A percentile compares a stretch with the other conserved stretches of the same genome.
These are phyloP conservation scores for Piper betle DNA, from an alignment of 164 flowering plant species.

Conservation along the genomic window DNA sequence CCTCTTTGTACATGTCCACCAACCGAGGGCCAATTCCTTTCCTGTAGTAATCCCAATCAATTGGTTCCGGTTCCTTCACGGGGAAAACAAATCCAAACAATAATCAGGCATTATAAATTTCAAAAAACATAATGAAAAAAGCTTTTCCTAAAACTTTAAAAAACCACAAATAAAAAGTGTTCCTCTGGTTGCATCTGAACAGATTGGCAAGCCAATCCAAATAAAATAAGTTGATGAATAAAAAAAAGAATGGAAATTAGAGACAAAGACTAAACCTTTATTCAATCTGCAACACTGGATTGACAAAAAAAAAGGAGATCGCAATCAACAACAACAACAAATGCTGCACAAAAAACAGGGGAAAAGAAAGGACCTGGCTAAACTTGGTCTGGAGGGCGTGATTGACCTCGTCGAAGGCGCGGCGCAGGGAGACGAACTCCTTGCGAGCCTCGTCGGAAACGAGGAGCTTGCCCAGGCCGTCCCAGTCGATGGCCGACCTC, in stretches of 20 bases:
- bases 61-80: constrained; percentile 89
- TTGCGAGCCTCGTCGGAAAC: constrained; percentile 78
- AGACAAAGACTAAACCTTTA: neutral
- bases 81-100: neutral
- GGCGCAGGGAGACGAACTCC: constrained; percentile 76
- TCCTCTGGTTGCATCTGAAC: neutral
- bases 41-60: constrained; percentile 92
- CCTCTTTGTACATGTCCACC: constrained; percentile 95
- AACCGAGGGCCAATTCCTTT: constrained; percentile 82
- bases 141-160: neutral
- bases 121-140: too few species aligned
- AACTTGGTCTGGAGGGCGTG: constrained; percentile 69
- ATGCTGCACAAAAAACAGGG: neutral
- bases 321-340: neutral
- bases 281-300: neutral
- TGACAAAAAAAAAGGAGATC: neutral
- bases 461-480: constrained; percentile 78
- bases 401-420: constrained; percentile 87
- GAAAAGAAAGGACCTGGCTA: constrained; percentile 34
- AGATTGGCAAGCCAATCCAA: neutral
- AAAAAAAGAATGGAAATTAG: neutral
- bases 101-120: neutral
- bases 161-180: neutral
- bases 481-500: constrained; percentile 66
- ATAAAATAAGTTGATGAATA: neutral